Conservation (phyloP, 345 rosid species). For the rapeseed (Brassica napus) region Da-Ae NC_063452.1:12850001-12850500, state of each 20-base stretch:
- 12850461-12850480: not conserved
- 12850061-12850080: conserved; percentile 26
- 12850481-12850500: conserved; percentile 61
- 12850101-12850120: conserved; percentile 22
- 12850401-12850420: conserved; percentile 76
- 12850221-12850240: conserved; percentile 74
- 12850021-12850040: conserved; percentile 11
- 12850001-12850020: conserved; percentile 9
- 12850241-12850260: not conserved
- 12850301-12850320: not conserved
- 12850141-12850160: conserved; percentile 55
- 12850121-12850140: conserved; percentile 35
- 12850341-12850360: conserved; percentile 89
- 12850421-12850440: conserved; percentile 5
- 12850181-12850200: conserved; percentile 68
- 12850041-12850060: conserved; percentile 34
- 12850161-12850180: conserved; percentile 87
- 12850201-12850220: conserved; percentile 75
- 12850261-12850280: not conserved
- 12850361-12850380: conserved; percentile 99
- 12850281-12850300: not conserved
- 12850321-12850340: conserved; percentile 88
- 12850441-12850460: not conserved
- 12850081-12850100: not conserved
- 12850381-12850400: conserved; percentile 89